Conservation (phyloP, 148 eudicot genomes). For the Rhododendron ferrugineum region DNA sequence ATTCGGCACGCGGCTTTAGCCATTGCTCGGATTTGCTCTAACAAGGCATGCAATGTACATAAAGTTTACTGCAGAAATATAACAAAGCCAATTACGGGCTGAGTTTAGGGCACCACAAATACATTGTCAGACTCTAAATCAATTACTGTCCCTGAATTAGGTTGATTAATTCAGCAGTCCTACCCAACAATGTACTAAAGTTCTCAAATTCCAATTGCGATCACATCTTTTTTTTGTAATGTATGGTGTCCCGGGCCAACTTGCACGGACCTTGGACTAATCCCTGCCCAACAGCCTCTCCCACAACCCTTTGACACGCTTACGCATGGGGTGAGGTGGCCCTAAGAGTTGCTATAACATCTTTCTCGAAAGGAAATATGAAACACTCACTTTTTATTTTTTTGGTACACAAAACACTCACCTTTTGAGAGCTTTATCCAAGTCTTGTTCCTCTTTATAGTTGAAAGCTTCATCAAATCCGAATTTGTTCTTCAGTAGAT, state of each 20-base stretch:
- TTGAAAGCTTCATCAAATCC: slow-evolving; percentile 47
- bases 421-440: slow-evolving; percentile 34
- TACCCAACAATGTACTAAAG: neutral
- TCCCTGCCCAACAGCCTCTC: too few relatives aligned
- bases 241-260: too few relatives aligned
- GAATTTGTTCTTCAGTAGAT: slow-evolving; percentile 33
- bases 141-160: neutral
- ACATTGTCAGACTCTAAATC: too few relatives aligned
- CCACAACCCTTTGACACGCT: too few relatives aligned
- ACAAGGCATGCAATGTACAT: neutral
- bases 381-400: slow-evolving; percentile 24
- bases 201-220: neutral
- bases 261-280: neutral
- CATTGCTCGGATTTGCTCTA: too few relatives aligned
- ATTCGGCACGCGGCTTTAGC: neutral
- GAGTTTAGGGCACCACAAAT: neutral
- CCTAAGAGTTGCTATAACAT: neutral
- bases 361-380: neutral
- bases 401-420: slow-evolving; percentile 3
- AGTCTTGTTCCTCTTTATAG: slow-evolving; percentile 36
- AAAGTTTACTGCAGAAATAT: neutral
- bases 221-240: too few relatives aligned
- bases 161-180: neutral
- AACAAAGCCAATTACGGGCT: neutral
- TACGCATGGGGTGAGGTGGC: too few relatives aligned